A percentile compares a stretch with the other conserved stretches of the same genome.
These are phyloP conservation scores for Laguncularia racemosa DNA, from an alignment of 345 rosid genomes.

Conservation along the genomic window DNA sequence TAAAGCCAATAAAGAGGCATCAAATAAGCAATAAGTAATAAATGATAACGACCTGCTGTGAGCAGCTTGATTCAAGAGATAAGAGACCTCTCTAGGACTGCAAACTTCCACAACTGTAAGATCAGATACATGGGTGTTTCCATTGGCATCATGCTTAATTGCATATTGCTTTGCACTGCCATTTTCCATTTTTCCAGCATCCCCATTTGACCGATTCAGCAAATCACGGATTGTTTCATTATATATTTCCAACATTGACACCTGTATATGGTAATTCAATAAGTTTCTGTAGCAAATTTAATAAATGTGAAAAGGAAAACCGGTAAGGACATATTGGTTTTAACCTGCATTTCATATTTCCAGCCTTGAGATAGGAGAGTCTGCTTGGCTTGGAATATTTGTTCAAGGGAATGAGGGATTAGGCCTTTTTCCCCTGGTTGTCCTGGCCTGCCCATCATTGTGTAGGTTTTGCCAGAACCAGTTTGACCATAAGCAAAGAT, in stretches of 20 bases:
- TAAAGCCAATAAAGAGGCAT: too few species aligned
- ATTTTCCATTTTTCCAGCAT: conserved; percentile 43
- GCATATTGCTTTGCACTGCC: conserved; percentile 49
- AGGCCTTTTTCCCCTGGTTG: conserved; percentile 60
- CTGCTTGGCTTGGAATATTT: conserved; percentile 84
- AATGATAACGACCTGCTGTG: conserved; percentile 51
- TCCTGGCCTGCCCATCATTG: conserved; percentile 98
- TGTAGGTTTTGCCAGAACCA: conserved; percentile 92
- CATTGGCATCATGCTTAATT: conserved; percentile 73
- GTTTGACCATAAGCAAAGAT: conserved; percentile 99
- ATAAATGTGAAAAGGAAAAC: neutral
- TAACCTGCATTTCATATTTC: conserved; percentile 94
- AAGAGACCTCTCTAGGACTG: conserved; percentile 60
- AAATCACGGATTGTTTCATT: conserved; percentile 88
- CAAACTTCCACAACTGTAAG: conserved; percentile 71
- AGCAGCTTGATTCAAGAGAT: conserved; percentile 74
- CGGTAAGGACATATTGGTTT: neutral
- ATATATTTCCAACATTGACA: conserved; percentile 95
- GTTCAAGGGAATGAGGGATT: conserved; percentile 87
- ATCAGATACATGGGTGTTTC: conserved; percentile 72
- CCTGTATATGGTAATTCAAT: conserved; percentile 35
- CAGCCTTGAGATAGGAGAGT: conserved; percentile 86
- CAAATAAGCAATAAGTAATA: neutral
- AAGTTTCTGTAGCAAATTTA: neutral
- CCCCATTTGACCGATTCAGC: conserved; percentile 36